Percentiles rank a stretch among this genome's conserved stretches.
Evolutionary conservation across 2,329 filamentous ascomycete genomes (phyloP).

Genomic region (Amauroascus niger): DNA sequence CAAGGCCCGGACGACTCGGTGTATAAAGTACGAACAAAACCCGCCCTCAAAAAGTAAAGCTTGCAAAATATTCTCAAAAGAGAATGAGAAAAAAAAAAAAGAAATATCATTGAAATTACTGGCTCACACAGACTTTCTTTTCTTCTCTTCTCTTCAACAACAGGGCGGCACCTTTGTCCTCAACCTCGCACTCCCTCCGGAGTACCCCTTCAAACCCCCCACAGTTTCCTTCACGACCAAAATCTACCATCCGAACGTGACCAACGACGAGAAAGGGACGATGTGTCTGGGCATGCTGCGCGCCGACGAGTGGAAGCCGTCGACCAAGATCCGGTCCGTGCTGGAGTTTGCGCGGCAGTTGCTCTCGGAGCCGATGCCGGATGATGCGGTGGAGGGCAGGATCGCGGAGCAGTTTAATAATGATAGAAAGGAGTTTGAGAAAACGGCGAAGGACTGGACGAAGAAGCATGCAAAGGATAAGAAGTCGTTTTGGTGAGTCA

Average conservation of each 20-base stretch:
- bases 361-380: slow-evolving; percentile 70
- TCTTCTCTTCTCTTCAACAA: background rate
- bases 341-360: slow-evolving; percentile 67
- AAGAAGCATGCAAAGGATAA: slow-evolving; percentile 55
- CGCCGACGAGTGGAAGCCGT: slow-evolving; percentile 84
- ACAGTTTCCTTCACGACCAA: slow-evolving; percentile 98
- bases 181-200: slow-evolving; percentile 68
- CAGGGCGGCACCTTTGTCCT: slow-evolving; percentile 66
- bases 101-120: too few relatives aligned
- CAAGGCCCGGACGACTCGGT: slow-evolving; percentile 55
- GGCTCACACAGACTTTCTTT: too few relatives aligned
- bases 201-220: slow-evolving; percentile 98
- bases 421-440: slow-evolving; percentile 59
- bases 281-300: slow-evolving; percentile 82
- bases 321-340: slow-evolving; percentile 63
- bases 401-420: slow-evolving; percentile 77
- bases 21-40: slow-evolving; percentile 49
- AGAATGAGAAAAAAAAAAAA: too few relatives aligned
- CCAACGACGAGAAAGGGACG: slow-evolving; percentile 72
- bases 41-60: too few relatives aligned
- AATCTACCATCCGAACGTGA: slow-evolving; percentile 95
- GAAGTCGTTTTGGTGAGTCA: background rate
- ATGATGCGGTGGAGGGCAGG: slow-evolving; percentile 76
- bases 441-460: slow-evolving; percentile 64
- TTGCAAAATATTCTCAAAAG: too few relatives aligned